Conservation (phyloP, 768 basidiomycete species). For the Kwoniella botswanensis region DNA sequence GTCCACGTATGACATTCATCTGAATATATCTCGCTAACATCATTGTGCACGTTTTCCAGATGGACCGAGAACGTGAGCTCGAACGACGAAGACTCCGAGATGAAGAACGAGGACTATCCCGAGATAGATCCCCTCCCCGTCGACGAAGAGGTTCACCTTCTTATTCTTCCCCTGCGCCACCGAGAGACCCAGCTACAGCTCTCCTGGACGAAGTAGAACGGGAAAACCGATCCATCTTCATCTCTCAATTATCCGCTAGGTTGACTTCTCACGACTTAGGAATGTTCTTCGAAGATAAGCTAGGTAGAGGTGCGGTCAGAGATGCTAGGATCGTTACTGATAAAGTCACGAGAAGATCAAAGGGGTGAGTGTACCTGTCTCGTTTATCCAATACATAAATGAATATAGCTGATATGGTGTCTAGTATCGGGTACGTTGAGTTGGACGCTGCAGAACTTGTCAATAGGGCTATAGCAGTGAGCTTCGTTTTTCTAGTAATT, state of each 20-base stretch:
- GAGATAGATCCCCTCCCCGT: constrained; percentile 35
- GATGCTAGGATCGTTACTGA: constrained; percentile 97
- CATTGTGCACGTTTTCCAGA: constrained; percentile 9
- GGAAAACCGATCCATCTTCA: constrained; percentile 97
- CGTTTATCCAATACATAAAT: no score
- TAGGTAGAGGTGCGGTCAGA: constrained; percentile 90
- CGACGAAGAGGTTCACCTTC: constrained; percentile 37
- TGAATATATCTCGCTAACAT: no score
- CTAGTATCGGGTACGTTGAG: constrained; percentile 96
- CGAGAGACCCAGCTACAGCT: constrained; percentile 30
- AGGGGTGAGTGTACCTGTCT: constrained; percentile 70
- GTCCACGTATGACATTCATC: no score
- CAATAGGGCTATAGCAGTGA: constrained; percentile 75
- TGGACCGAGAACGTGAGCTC: constrained; percentile 38
- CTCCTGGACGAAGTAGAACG: constrained; percentile 89
- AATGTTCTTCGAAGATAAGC: constrained; percentile 97
- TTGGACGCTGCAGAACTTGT: constrained; percentile 88
- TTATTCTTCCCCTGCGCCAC: constrained; percentile 19
- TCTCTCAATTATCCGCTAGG: constrained; percentile 95
- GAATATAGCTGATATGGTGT: neutral
- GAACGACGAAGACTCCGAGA: constrained; percentile 28
- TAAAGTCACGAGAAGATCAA: constrained; percentile 90
- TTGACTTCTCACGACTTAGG: constrained; percentile 96
- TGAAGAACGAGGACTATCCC: constrained; percentile 11
- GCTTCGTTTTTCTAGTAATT: neutral